Conservation (phyloP, 495 filamentous ascomycete species). For the Penicillium cinerascens region DNA sequence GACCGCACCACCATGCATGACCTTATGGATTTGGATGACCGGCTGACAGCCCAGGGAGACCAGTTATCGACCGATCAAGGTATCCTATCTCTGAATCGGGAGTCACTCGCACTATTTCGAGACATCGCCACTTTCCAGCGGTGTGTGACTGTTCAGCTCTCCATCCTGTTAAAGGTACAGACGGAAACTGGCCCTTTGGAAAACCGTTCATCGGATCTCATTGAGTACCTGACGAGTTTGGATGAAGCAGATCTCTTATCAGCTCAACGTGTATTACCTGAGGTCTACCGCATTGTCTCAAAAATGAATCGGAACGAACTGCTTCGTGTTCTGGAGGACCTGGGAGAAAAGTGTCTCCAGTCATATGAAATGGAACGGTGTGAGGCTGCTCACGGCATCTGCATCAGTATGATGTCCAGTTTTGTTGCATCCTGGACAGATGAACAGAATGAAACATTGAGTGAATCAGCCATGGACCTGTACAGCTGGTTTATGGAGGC, state of each 20-base stretch:
- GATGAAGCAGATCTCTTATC: slow-evolving; percentile 58
- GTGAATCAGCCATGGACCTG: slow-evolving; percentile 63
- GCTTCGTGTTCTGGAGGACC: slow-evolving; percentile 46
- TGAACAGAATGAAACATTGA: slow-evolving; percentile 50
- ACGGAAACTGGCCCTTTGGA: slow-evolving; percentile 30
- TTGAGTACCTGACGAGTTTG: slow-evolving; percentile 57
- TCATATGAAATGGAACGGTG: slow-evolving; percentile 65
- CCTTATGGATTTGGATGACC: slow-evolving; percentile 76
- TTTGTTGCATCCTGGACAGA: slow-evolving; percentile 63
- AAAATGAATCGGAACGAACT: slow-evolving; percentile 33
- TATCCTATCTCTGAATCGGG: slow-evolving; percentile 33
- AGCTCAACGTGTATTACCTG: slow-evolving; percentile 47
- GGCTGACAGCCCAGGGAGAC: slow-evolving; percentile 56
- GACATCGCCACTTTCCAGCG: slow-evolving; percentile 36
- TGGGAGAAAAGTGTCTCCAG: slow-evolving; percentile 59
- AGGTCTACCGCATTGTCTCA: slow-evolving; percentile 37
- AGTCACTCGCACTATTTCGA: slow-evolving; percentile 22
- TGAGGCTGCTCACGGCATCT: slow-evolving; percentile 68
- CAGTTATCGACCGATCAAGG: slow-evolving; percentile 21
- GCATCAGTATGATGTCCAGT: slow-evolving; percentile 66
- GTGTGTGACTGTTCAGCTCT: slow-evolving; percentile 36
- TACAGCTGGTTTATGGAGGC: slow-evolving; percentile 74
- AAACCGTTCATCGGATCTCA: slow-evolving; percentile 38
- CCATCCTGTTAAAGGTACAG: slow-evolving; percentile 28
- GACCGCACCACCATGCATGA: slow-evolving; percentile 36